These are phyloP conservation scores for Curvularia hawaiiensis DNA, from an alignment of 2,329 filamentous ascomycete genomes.

Conservation along the genomic window DNA sequence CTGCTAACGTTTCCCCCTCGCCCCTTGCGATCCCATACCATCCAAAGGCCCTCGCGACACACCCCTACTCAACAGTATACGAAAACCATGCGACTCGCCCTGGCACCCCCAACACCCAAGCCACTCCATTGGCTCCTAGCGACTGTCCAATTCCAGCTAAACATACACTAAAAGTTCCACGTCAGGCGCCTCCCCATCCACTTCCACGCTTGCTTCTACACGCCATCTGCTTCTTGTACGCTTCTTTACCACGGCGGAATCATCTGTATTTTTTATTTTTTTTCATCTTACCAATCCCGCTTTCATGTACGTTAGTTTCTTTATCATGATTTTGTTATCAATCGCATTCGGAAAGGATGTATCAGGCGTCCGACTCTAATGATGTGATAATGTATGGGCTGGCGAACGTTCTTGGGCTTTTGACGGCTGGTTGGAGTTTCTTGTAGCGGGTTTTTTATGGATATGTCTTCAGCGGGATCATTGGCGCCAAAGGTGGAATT, in stretches of 20 bases:
- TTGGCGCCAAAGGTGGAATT: slow-evolving; percentile 4
- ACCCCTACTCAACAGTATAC: slow-evolving; percentile 1
- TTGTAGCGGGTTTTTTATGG: slow-evolving; percentile 1
- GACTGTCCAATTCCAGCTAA: background rate
- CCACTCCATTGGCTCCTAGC: slow-evolving; percentile 3
- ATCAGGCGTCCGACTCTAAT: slow-evolving; percentile 1
- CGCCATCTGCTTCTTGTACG: background rate
- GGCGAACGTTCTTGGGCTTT: background rate
- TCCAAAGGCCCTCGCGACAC: slow-evolving; percentile 4
- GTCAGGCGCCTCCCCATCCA: background rate
- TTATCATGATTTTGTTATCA: background rate
- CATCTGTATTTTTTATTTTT: slow-evolving; percentile 8
- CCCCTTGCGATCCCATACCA: background rate
- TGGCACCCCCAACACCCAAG: slow-evolving; percentile 3
- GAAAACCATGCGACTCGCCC: slow-evolving; percentile 6
- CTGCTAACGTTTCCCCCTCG: background rate
- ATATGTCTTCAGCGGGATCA: background rate
- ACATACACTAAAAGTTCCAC: background rate
- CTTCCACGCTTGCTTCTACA: background rate
- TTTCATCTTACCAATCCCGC: background rate
- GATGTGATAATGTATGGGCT: slow-evolving; percentile 13
- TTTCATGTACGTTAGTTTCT: slow-evolving; percentile 1
- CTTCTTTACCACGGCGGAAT: background rate
- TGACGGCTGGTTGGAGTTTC: slow-evolving; percentile 3
- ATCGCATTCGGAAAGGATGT: slow-evolving; percentile 17